Conservation (phyloP, 2,329 filamentous ascomycete genomes). For the Albophoma yamanashiensis region DNA sequence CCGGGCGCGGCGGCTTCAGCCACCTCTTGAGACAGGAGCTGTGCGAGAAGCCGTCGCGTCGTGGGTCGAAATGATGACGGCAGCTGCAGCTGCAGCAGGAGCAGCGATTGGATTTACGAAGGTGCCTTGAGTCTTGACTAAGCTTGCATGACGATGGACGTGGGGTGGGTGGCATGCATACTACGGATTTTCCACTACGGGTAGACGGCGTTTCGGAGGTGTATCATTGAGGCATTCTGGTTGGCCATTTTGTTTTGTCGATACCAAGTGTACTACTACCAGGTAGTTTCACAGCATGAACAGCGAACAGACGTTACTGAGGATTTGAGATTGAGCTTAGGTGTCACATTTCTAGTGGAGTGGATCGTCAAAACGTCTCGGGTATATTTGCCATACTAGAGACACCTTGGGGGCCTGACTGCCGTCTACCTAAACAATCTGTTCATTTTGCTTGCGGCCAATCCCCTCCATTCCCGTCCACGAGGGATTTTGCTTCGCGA, state of each 20-base stretch:
- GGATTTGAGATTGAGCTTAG: background rate
- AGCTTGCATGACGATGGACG: background rate
- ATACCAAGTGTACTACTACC: background rate
- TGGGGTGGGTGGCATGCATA: background rate
- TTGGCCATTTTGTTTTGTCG: background rate
- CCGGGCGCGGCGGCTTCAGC: constrained; percentile 18
- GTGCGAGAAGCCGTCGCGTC: constrained; percentile 16
- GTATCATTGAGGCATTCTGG: background rate
- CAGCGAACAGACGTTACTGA: background rate
- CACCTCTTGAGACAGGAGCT: constrained; percentile 29
- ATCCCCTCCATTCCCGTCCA: background rate
- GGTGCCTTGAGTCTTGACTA: background rate
- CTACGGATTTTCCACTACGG: background rate
- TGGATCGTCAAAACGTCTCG: background rate
- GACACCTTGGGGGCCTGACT: background rate
- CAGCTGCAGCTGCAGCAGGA: background rate
- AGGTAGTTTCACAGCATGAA: background rate
- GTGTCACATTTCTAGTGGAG: background rate
- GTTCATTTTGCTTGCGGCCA: background rate
- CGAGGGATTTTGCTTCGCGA: background rate
- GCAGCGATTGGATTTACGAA: too few relatives aligned
- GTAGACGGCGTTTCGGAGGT: background rate
- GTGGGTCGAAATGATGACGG: background rate
- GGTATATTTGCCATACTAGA: background rate
- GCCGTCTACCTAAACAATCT: background rate